Evolutionary conservation across 257 asterid species (phyloP), one percentile per base, ranked within the genome.

Genomic region (Solanum dulcamara): DNA sequence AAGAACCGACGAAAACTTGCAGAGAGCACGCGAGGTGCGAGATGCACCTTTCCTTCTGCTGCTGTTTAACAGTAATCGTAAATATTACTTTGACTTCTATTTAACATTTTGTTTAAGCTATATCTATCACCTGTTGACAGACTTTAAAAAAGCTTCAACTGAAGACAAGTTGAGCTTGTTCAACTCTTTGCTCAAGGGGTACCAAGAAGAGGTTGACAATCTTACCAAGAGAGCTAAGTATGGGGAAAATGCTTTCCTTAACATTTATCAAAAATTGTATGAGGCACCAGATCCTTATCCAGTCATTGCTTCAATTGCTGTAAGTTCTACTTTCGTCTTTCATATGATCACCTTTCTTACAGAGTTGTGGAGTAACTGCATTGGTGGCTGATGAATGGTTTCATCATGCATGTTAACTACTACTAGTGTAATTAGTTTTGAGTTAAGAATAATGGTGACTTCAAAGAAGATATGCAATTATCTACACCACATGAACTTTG

Each of bases 211-310:
- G 93, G 98, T 97, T 84, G 99, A 97, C 91, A 97, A 95, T 74
- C 98, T 97, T 84, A 97, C 98, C 86, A 97, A 97, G 90, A 91
- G 99, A 89, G 98, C 98, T 0, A 95, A 95, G 84, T 97, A 91
- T 84, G 99, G 98, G 87, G 99, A 97, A 91, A 95, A 97, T 89
- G 94, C 99, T 81, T 97, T 95, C 88, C 99, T 97, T 64, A 97
- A 94, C 91, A 95, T 97, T 88, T 97, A 97, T 89, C 99, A 95
- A 90, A 97, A 97, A 87, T 94, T 97, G 80, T 97, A 97, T 55
- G 99, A 97, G 91, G 98, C 99, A 71, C 99, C 99, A 18, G 98
- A 97, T 87, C 99, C 99, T 50, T 95, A 89, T 84, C 98, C 98
- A 17, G 89, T 92, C 86, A 97, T 97, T 75, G 86, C 93, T 92